A percentile compares a stretch with the other conserved stretches of the same genome.
Evolutionary conservation across 2,329 filamentous ascomycete genomes (phyloP).

Genomic region (Aspergillus cejpii): DNA sequence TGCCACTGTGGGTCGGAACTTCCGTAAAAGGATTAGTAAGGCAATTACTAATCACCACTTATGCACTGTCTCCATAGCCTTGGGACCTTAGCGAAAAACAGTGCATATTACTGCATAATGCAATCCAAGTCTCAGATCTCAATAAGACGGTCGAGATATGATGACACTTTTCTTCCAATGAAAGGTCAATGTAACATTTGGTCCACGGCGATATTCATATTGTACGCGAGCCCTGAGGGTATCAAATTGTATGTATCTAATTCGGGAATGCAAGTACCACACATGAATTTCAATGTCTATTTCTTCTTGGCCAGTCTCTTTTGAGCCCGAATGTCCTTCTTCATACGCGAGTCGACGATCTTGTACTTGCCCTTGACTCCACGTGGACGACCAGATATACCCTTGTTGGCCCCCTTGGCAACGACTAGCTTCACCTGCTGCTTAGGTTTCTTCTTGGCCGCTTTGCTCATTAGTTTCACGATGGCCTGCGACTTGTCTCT

Average conservation of each 20-base stretch:
- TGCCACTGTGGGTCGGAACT: background rate
- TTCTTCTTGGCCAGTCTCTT: slow-evolving; percentile 69
- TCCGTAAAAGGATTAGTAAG: background rate
- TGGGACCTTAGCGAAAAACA: no score
- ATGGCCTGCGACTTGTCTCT: slow-evolving; percentile 91
- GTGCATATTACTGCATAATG: no score
- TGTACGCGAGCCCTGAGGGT: slow-evolving; percentile 14
- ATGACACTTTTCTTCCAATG: no score
- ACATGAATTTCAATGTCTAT: slow-evolving; percentile 16
- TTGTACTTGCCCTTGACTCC: slow-evolving; percentile 96
- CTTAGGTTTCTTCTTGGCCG: slow-evolving; percentile 78
- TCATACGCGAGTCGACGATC: slow-evolving; percentile 91
- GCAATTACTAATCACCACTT: background rate
- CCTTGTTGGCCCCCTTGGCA: slow-evolving; percentile 74
- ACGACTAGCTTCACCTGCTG: slow-evolving; percentile 81
- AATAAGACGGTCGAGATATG: no score
- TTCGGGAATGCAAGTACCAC: slow-evolving; percentile 10
- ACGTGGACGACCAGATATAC: slow-evolving; percentile 75
- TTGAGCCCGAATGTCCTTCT: slow-evolving; percentile 87
- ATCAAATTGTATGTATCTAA: slow-evolving; percentile 14
- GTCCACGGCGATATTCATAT: no score
- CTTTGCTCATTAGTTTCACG: slow-evolving; percentile 70
- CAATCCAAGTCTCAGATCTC: no score
- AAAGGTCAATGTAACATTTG: no score
- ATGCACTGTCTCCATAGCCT: background rate